phyloP scores from a whole-genome alignment of 331 rosid genomes.

The Saraca asoca region DNA sequence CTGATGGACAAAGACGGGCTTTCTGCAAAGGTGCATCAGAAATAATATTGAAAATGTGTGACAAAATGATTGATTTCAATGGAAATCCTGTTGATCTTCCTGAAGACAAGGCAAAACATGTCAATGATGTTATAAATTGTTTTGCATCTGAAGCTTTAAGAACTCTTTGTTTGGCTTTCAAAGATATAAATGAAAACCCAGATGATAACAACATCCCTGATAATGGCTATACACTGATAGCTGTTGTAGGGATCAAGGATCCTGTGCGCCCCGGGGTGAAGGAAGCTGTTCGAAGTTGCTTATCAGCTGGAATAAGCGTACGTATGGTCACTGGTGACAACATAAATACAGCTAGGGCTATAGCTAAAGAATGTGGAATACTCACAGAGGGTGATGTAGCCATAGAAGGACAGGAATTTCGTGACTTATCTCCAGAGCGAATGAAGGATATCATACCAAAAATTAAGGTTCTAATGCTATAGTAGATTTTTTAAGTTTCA shows the following conservation, averaged over 20 bases:
- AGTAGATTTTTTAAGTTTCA: constrained; percentile 19
- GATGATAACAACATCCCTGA: constrained; percentile 51
- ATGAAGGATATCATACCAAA: constrained; percentile 67
- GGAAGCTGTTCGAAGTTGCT: constrained; percentile 81
- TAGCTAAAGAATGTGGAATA: constrained; percentile 92
- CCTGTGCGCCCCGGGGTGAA: constrained; percentile 86
- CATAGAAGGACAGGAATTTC: constrained; percentile 71
- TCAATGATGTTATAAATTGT: constrained; percentile 59
- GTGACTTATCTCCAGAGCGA: constrained; percentile 57
- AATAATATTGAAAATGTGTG: constrained; percentile 68
- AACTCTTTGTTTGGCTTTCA: constrained; percentile 84
- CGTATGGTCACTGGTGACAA: constrained; percentile 98
- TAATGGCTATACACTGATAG: constrained; percentile 70
- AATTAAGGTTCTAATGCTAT: constrained; percentile 63
- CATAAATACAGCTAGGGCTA: constrained; percentile 84
- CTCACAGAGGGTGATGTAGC: constrained; percentile 74
- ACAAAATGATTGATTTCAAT: constrained; percentile 59
- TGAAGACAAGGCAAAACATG: constrained; percentile 39
- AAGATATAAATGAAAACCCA: constrained; percentile 49
- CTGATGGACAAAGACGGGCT: constrained; percentile 60
- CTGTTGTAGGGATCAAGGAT: constrained; percentile 89
- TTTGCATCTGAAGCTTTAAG: constrained; percentile 89
- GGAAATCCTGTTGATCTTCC: constrained; percentile 66
- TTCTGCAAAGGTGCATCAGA: constrained; percentile 99
- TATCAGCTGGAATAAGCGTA: constrained; percentile 82